A percentile compares a stretch with the other conserved stretches of the same genome.
phyloP scores from a whole-genome alignment of 192 early-diverging fungal species.

The Backusella circina region DNA sequence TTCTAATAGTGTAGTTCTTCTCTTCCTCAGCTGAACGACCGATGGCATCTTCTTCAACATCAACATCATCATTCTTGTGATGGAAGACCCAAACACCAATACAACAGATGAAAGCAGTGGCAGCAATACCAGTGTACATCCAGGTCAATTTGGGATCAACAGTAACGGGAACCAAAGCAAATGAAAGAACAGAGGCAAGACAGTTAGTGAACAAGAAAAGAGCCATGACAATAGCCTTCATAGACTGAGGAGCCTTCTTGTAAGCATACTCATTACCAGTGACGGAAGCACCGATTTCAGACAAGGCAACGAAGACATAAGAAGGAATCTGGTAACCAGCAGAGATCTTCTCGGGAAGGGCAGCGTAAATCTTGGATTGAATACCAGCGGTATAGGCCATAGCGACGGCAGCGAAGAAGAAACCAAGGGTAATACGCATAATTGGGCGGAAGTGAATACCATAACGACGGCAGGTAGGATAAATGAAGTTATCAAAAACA shows the following conservation, averaged over 20 bases:
- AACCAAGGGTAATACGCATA: constrained; percentile 63
- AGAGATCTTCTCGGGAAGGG: constrained; percentile 49
- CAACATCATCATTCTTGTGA: constrained; percentile 44
- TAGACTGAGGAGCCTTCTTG: constrained; percentile 55
- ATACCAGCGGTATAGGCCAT: constrained; percentile 61
- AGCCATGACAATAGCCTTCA: constrained; percentile 72
- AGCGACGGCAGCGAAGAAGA: constrained; percentile 51
- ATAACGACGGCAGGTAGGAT: constrained; percentile 51
- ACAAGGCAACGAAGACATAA: constrained; percentile 58
- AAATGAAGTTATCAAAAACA: constrained; percentile 58
- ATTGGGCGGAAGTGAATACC: constrained; percentile 57
- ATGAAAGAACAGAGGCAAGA: constrained; percentile 50
- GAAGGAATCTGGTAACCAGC: constrained; percentile 55
- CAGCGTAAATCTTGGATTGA: constrained; percentile 63
- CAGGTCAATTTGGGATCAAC: constrained; percentile 54
- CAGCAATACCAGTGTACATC: constrained; percentile 60
- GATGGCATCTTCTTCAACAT: constrained; percentile 36
- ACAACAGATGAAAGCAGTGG: constrained; percentile 16
- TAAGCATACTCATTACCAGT: constrained; percentile 69
- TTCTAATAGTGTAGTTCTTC: neutral
- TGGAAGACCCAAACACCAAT: constrained; percentile 49
- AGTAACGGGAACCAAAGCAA: constrained; percentile 54
- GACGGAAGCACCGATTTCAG: constrained; percentile 66
- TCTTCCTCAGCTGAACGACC: neutral
- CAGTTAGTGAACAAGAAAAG: constrained; percentile 60